Base-by-base conservation (phyloP, 108 stramenopile species). In the Discostella pseudostelligera region DNA sequence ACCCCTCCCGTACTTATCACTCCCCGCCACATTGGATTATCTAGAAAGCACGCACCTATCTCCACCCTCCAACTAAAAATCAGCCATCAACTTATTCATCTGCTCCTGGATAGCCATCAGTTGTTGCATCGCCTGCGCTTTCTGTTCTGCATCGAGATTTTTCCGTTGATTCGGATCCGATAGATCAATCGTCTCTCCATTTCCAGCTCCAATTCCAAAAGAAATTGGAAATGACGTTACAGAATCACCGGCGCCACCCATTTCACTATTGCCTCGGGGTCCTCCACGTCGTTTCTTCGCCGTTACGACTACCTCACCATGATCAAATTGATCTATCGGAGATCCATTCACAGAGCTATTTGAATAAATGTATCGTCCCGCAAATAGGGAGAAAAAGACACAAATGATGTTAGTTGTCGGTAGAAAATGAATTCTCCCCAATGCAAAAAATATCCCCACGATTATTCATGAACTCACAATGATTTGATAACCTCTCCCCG, bases 61-160 rank as follows among this genome's bases (percentile, higher is more conserved):
- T 3, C 5, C 32, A 32, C 32, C 32, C 3, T 32, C 5, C 32
- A 32, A 32, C 32, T 32, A 32, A 50, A 85, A 72, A 53, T 89
- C 82, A 21, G 83, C 83, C 84, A 89, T 85, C 67, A 85, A 79
- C 55, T 74, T 85, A 10, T 84, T 81, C 83, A 87, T 87, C 65
- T 89, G 88, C 58, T 87, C 86, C 54, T 89, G 84, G 60, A 87
- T 67, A 17, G 83, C 84, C 56, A 85, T 82, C 46, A 87, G 67
- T 62, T 87, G 86, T 12, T 65, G 43, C 32, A 74, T 76, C 11
- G 86, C 86, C 20, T 78, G 77, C 4, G 70, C 75, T 54, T 89
- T 89, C 66, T 87, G 73, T 36, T 76, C 68, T 11, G 70, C 51
- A 56, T 81, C 84, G 39, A 89, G 56, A 39, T 79, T 55, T 42